Evolutionary conservation across 2,329 filamentous ascomycete genomes (phyloP).

Genomic region (Drechslerella stenobrocha): DNA sequence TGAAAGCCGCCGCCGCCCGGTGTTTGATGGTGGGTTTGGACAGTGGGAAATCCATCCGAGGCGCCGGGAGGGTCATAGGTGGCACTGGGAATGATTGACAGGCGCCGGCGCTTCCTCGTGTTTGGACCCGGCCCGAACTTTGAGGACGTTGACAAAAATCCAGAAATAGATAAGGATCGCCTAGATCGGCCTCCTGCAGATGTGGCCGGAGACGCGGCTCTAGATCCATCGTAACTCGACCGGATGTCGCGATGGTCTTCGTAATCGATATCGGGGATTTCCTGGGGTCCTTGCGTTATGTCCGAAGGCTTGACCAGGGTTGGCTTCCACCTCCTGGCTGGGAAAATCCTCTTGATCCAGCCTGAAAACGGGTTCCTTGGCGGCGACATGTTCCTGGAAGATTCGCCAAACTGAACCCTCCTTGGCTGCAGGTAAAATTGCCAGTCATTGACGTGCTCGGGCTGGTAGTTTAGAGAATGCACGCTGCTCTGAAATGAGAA

Average conservation of each 20-base stretch:
- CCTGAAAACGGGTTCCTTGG: constrained; percentile 34
- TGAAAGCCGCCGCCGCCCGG: constrained; percentile 16
- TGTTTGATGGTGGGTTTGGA: constrained; percentile 15
- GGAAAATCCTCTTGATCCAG: constrained; percentile 47
- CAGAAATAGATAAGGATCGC: constrained; percentile 40
- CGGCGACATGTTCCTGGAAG: constrained; percentile 42
- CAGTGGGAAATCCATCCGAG: constrained; percentile 29
- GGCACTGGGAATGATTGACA: constrained; percentile 46
- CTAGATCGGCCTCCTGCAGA: constrained; percentile 36
- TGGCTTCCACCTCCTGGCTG: constrained; percentile 33
- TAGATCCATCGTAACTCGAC: constrained; percentile 34
- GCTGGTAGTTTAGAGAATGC: constrained; percentile 40
- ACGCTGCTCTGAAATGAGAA: constrained; percentile 47
- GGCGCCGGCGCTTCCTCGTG: constrained; percentile 37
- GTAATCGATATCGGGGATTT: constrained; percentile 36
- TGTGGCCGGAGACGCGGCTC: constrained; percentile 31
- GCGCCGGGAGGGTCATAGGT: constrained; percentile 38
- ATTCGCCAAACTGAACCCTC: constrained; percentile 30
- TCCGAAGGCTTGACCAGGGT: constrained; percentile 40
- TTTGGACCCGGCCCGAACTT: constrained; percentile 44
- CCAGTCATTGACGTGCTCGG: constrained; percentile 44
- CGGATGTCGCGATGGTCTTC: constrained; percentile 38
- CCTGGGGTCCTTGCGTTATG: constrained; percentile 35
- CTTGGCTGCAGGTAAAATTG: constrained; percentile 45
- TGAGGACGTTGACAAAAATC: constrained; percentile 38